Evolutionary conservation across 495 filamentous ascomycete genomes (phyloP).

Genomic region (Trichoderma reesei): DNA sequence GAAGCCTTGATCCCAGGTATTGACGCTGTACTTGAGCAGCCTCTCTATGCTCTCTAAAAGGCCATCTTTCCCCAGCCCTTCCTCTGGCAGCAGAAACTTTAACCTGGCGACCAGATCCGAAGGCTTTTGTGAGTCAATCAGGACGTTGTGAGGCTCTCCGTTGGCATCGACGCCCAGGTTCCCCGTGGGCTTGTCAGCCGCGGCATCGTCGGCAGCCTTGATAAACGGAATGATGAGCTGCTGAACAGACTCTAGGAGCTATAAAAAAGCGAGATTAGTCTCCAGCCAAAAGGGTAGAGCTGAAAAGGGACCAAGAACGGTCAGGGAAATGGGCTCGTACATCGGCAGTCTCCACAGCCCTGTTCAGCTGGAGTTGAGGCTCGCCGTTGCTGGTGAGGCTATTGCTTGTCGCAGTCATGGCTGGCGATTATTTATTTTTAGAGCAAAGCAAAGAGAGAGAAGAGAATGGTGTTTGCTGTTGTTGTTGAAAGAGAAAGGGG

Average conservation of each 20-base stretch:
- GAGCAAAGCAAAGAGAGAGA: neutral
- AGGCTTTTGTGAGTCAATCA: slow-evolving; percentile 64
- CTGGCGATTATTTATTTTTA: neutral
- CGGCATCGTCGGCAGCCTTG: slow-evolving; percentile 59
- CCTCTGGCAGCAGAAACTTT: slow-evolving; percentile 52
- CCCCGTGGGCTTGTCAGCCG: slow-evolving; percentile 36
- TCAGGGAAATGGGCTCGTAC: slow-evolving; percentile 29
- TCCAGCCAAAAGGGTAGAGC: neutral
- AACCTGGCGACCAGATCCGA: slow-evolving; percentile 57
- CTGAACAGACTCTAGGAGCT: slow-evolving; percentile 69
- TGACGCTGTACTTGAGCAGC: slow-evolving; percentile 73
- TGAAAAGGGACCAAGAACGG: neutral
- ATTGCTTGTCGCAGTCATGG: slow-evolving; percentile 2
- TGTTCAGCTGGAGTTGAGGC: slow-evolving; percentile 20
- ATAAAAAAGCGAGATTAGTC: neutral
- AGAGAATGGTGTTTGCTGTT: neutral
- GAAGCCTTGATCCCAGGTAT: slow-evolving; percentile 96
- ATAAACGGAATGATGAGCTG: slow-evolving; percentile 71
- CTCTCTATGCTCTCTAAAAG: slow-evolving; percentile 54
- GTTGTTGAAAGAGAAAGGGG: neutral
- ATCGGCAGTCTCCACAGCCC: slow-evolving; percentile 45
- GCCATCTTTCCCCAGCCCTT: slow-evolving; percentile 60
- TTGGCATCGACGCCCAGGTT: slow-evolving; percentile 38
- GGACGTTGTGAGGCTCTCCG: slow-evolving; percentile 41
- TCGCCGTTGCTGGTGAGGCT: neutral